phyloP scores from a whole-genome alignment of 129 eudicot species.

The Lactuca saligna region DNA sequence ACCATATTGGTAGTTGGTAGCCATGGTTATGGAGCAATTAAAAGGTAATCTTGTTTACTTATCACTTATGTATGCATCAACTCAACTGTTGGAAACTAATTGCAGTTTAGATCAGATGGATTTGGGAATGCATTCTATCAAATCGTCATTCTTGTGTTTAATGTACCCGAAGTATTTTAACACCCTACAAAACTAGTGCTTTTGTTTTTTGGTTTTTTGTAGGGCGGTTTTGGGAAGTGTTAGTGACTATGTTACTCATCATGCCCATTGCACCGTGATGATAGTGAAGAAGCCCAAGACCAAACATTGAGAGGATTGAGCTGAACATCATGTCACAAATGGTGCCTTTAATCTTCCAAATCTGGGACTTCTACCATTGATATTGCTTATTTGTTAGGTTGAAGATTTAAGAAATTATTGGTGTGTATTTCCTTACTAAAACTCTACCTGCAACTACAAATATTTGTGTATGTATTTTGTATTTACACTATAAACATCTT shows the following conservation, averaged over 20 bases:
- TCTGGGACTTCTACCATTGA: background rate
- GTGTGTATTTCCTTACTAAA: slow-evolving; percentile 5
- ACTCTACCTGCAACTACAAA: slow-evolving; percentile 15
- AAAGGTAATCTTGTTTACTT: slow-evolving; percentile 46
- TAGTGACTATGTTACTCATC: slow-evolving; percentile 87
- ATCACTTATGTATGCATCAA: background rate
- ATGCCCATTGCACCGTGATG: slow-evolving; percentile 92
- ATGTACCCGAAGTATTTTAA: background rate
- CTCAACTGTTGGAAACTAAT: background rate
- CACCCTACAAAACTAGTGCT: background rate
- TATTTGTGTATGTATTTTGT: slow-evolving; percentile 15
- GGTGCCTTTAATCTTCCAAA: background rate
- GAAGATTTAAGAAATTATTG: slow-evolving; percentile 8
- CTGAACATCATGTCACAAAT: slow-evolving; percentile 1
- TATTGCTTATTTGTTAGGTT: background rate
- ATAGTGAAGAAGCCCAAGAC: slow-evolving; percentile 84
- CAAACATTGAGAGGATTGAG: slow-evolving; percentile 39
- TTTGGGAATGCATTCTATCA: no score
- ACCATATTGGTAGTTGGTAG: slow-evolving; percentile 80
- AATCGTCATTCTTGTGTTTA: background rate
- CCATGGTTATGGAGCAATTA: slow-evolving; percentile 89
- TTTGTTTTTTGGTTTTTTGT: slow-evolving; percentile 14
- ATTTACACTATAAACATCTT: background rate
- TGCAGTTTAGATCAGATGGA: no score
- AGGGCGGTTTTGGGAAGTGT: slow-evolving; percentile 97